These are phyloP conservation scores for Stachybotrys elegans DNA, from an alignment of 2,329 filamentous ascomycete species.

Conservation along the genomic window DNA sequence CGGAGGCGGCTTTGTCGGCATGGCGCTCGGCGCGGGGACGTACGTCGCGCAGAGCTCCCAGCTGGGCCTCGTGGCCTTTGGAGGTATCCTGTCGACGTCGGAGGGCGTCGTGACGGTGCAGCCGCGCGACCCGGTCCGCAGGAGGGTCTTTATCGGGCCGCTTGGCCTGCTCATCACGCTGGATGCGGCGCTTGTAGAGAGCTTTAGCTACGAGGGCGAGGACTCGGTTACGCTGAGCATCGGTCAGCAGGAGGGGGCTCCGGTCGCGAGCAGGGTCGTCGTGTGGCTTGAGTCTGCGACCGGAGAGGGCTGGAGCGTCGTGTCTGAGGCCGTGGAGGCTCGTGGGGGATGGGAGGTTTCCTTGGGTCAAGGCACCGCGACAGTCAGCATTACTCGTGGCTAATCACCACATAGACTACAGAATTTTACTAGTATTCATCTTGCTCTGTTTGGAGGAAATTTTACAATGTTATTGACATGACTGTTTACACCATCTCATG, in stretches of 20 bases:
- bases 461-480: too few relatives aligned
- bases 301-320: background rate
- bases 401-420: too few relatives aligned
- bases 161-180: conserved; percentile 31
- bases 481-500: too few relatives aligned
- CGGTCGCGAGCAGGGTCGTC: background rate
- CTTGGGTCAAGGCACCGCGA: background rate
- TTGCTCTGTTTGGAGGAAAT: too few relatives aligned
- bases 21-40: conserved; percentile 41
- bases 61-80: conserved; percentile 40
- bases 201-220: conserved; percentile 23
- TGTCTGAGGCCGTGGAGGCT: background rate
- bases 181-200: conserved; percentile 35
- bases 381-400: background rate
- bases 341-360: background rate
- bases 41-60: conserved; percentile 38
- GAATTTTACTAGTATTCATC: too few relatives aligned
- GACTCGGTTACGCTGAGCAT: background rate
- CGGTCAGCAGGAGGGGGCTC: background rate
- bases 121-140: conserved; percentile 37
- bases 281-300: background rate
- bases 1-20: conserved; percentile 44
- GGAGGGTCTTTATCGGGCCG: conserved; percentile 39
- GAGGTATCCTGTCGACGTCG: conserved; percentile 31
- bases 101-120: conserved; percentile 18